A percentile compares a stretch with the other conserved stretches of the same genome.
phyloP scores from a whole-genome alignment of 1,284 basidiomycete species.

The Ustilago xerochloae region DNA sequence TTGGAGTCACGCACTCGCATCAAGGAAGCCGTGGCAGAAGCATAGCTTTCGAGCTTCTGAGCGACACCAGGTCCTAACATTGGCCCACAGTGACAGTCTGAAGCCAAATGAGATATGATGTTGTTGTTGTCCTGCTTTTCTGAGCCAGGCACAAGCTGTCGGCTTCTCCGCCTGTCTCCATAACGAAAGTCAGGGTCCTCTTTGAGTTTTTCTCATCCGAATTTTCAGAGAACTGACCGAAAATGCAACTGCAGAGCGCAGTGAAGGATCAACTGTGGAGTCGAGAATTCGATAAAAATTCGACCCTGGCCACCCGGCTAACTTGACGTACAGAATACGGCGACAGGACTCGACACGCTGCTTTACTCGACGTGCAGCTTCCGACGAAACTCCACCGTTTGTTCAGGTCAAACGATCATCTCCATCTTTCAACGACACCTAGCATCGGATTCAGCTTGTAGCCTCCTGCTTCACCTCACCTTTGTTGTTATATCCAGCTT shows the following conservation, averaged over 20 bases:
- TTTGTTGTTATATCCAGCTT: not conserved
- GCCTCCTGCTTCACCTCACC: not conserved
- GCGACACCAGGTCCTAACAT: no score
- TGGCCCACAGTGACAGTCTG: no score
- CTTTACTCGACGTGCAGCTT: conserved; percentile 36
- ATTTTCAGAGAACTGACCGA: not conserved
- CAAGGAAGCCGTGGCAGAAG: not conserved
- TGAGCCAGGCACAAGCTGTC: not conserved
- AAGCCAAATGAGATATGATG: not conserved
- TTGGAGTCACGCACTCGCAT: no score
- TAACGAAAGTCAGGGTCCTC: conserved; percentile 4
- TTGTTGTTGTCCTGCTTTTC: not conserved
- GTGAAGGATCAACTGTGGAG: conserved; percentile 9
- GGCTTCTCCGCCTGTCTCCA: not conserved
- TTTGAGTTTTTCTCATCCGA: not conserved
- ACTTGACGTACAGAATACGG: no score
- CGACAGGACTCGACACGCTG: not conserved
- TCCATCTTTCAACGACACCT: conserved; percentile 7
- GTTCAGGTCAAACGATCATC: conserved; percentile 21
- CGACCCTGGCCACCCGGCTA: conserved; percentile 2
- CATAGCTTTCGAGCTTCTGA: not conserved
- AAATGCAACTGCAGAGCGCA: not conserved
- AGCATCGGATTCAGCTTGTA: not conserved
- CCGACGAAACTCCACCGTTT: conserved; percentile 8
- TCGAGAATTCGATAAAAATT: conserved; percentile 47